A percentile compares a stretch with the other conserved stretches of the same genome.
phyloP scores from a whole-genome alignment of 371 early-diverging fungal genomes.

The Umbelopsis sp. region DNA sequence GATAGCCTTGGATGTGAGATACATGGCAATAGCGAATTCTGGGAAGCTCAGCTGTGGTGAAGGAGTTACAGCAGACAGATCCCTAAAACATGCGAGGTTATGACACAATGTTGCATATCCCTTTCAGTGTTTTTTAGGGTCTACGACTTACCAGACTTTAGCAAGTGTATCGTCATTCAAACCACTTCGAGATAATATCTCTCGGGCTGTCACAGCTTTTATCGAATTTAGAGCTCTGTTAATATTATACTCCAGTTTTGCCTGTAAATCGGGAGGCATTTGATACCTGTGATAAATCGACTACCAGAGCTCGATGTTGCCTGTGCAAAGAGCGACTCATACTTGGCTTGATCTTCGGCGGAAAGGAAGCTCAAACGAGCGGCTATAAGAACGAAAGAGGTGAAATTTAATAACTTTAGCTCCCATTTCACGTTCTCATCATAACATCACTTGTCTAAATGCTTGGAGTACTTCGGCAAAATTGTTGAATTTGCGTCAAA shows the following conservation, averaged over 20 bases:
- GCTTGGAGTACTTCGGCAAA: background rate
- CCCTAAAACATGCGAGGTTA: constrained; percentile 30
- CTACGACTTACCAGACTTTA: constrained; percentile 43
- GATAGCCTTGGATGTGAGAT: constrained; percentile 56
- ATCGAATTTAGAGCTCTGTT: background rate
- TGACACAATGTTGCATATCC: background rate
- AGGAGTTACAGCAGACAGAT: constrained; percentile 50
- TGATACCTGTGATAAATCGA: constrained; percentile 40
- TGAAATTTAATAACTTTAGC: background rate
- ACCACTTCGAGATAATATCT: constrained; percentile 49
- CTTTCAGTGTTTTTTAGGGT: background rate
- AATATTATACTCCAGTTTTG: background rate
- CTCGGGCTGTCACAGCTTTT: constrained; percentile 43
- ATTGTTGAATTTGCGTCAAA: background rate
- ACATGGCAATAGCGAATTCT: constrained; percentile 66
- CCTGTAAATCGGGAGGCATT: background rate
- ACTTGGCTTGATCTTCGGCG: constrained; percentile 46
- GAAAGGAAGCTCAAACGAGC: constrained; percentile 51
- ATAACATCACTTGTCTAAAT: background rate
- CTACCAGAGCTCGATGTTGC: constrained; percentile 29
- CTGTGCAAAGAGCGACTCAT: constrained; percentile 49
- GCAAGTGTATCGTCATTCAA: constrained; percentile 50
- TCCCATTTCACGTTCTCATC: background rate
- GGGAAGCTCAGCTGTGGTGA: constrained; percentile 57
- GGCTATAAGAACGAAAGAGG: constrained; percentile 20